phyloP scores from a whole-genome alignment of 108 stramenopile genomes.

The Pseudonitzschia pungens region DNA sequence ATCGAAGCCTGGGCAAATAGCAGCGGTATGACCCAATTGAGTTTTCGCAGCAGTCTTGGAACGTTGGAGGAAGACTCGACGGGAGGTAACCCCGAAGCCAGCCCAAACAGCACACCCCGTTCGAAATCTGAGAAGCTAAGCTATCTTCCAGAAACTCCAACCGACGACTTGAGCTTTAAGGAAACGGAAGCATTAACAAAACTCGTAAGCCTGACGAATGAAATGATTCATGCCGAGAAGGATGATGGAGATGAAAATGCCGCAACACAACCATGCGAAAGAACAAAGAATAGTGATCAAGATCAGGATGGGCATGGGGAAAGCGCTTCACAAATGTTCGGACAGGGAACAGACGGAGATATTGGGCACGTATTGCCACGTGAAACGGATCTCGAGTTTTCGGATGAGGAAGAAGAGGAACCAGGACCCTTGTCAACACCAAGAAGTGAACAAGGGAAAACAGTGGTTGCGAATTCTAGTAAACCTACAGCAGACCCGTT shows the following conservation, averaged over 20 bases:
- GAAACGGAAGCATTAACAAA: constrained; percentile 46
- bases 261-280: constrained; percentile 8
- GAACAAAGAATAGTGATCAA: background rate
- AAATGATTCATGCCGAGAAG: constrained; percentile 36
- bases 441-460: constrained; percentile 7
- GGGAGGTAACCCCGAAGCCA: background rate
- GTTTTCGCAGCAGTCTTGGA: constrained; percentile 11
- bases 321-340: background rate
- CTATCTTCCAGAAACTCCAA: constrained; percentile 13
- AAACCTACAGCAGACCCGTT: constrained; percentile 5
- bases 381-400: constrained; percentile 35
- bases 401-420: constrained; percentile 24
- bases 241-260: constrained; percentile 6
- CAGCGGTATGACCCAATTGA: background rate
- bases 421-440: background rate
- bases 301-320: background rate
- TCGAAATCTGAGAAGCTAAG: constrained; percentile 27
- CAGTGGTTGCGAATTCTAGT: background rate
- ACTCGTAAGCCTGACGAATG: constrained; percentile 42
- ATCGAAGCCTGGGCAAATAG: background rate
- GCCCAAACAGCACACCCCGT: background rate
- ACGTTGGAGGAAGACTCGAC: constrained; percentile 19
- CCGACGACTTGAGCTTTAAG: constrained; percentile 31
- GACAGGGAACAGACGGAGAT: background rate
- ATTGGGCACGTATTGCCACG: constrained; percentile 21